Evolutionary conservation across 768 basidiomycete genomes (phyloP).

Genomic region (Collybia sordida): DNA sequence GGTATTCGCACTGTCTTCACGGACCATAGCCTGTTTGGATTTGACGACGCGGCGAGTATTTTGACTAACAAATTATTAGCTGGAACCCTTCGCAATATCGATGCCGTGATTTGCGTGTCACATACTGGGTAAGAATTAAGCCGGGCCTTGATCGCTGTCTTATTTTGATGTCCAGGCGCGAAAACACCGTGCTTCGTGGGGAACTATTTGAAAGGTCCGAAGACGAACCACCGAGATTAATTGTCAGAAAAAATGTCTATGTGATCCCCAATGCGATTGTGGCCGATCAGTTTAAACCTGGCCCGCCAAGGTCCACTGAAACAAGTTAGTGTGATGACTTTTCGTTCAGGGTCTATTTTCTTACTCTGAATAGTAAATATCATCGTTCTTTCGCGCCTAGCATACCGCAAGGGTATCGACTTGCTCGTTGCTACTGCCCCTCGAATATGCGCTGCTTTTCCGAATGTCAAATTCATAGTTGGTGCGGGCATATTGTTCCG

Average conservation of each 20-base stretch:
- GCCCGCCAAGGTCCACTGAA: conserved; percentile 43
- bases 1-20: conserved; percentile 92
- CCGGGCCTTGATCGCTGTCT: neutral
- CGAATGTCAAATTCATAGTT: conserved; percentile 85
- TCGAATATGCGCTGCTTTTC: conserved; percentile 80
- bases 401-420: conserved; percentile 96
- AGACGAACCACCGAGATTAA: conserved; percentile 39
- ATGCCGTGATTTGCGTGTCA: conserved; percentile 94
- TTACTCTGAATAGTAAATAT: conserved; percentile 68
- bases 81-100: conserved; percentile 84
- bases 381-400: conserved; percentile 85
- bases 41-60: conserved; percentile 96
- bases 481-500: conserved; percentile 41
- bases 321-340: conserved; percentile 45
- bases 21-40: conserved; percentile 95
- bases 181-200: conserved; percentile 92
- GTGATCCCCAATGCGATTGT: conserved; percentile 95
- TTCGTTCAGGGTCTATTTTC: neutral
- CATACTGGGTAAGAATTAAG: conserved; percentile 77
- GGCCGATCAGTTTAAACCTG: conserved; percentile 82
- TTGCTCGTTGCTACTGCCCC: conserved; percentile 92
- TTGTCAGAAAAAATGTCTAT: conserved; percentile 64
- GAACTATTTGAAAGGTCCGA: conserved; percentile 61
- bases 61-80: conserved; percentile 94
- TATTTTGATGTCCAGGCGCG: conserved; percentile 60